Base-by-base conservation (phyloP, 352 stramenopile genomes). In the Elongisporangium prolatum region DNA sequence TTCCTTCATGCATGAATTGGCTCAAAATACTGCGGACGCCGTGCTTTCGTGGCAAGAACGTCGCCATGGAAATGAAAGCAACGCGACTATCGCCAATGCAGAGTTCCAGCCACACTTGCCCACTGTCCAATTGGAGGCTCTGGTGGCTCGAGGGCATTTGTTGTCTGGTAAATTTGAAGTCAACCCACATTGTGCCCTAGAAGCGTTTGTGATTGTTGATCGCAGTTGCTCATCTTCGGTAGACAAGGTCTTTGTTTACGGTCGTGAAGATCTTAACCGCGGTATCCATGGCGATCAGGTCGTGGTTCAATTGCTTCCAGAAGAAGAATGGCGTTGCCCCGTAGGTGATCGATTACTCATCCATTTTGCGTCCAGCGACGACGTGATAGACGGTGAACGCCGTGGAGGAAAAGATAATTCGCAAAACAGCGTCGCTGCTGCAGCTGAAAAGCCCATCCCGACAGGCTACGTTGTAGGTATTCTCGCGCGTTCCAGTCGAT, bases 281-380 rank as follows among this genome's bases (percentile, higher is more conserved):
- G 97, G 96, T 4, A 77, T 99, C 2, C 97, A 99, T 68, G 97
- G 97, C 22, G 98, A 99, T 77, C 69, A 97, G 11, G 97, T 99
- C 13, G 94, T 89, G 3, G 84, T 99, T 20, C 75, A 97, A 57
- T 67, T 99, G 37, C 72, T 98, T 40, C 73, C 86, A 0, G 68
- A 93, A 24, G 59, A 67, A 9, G 61, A 90, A 28, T 98, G 93
- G 93, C 65, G 85, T 16, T 65, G 54, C 21, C 87, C 76, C 0
- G 69, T 82, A 56, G 91, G 76, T 58, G 78, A 88, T 16, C 75
- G 70, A 3, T 52, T 87, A 54, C 65, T 94, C 4, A 72, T 91
- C 16, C 84, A 97, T 52, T 91, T 95, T 59, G 65, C 62, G 9
- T 58, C 62, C 38, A 77, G 88, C n/a, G 77, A 93, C 25, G 68